Evolutionary conservation across 352 stramenopile genomes (phyloP).

Genomic region (Elongisporangium anandrum): DNA sequence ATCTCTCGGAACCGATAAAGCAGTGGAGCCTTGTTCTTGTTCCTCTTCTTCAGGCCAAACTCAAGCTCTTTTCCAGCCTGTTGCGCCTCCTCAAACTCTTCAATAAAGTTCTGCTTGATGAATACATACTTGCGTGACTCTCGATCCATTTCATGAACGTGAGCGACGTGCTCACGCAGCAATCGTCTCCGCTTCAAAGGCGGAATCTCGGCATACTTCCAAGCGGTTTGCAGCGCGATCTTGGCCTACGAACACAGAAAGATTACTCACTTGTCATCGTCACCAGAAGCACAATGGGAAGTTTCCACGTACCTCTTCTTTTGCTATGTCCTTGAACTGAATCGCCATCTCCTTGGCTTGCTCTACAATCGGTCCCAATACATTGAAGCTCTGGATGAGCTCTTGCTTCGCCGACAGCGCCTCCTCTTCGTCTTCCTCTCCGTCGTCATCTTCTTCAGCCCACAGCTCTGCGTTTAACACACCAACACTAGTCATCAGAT

Average conservation of each 20-base stretch:
- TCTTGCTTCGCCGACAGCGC: constrained; percentile 54
- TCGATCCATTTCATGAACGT: constrained; percentile 58
- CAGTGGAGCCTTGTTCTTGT: constrained; percentile 47
- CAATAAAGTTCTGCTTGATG: constrained; percentile 32
- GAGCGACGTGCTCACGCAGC: constrained; percentile 50
- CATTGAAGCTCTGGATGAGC: constrained; percentile 46
- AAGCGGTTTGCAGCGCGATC: constrained; percentile 31
- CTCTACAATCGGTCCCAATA: constrained; percentile 35
- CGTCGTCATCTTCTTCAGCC: constrained; percentile 52
- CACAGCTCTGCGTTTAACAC: constrained; percentile 41
- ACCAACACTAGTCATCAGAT: not conserved
- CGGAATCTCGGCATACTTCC: constrained; percentile 55
- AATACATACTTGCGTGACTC: constrained; percentile 51
- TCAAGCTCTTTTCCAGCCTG: constrained; percentile 32
- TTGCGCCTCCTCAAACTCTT: constrained; percentile 34
- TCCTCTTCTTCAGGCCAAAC: constrained; percentile 57
- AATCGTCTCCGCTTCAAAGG: constrained; percentile 45
- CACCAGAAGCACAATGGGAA: not conserved
- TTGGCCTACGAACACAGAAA: constrained; percentile 21
- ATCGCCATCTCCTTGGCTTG: constrained; percentile 38
- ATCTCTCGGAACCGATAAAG: constrained; percentile 41
- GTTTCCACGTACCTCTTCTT: constrained; percentile 16
- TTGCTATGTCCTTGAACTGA: constrained; percentile 29
- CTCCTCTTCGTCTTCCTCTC: constrained; percentile 35
- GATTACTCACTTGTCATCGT: too few relatives aligned